These are phyloP conservation scores for Entonaema liquescens DNA, from an alignment of 495 filamentous ascomycete genomes.

Conservation along the genomic window DNA sequence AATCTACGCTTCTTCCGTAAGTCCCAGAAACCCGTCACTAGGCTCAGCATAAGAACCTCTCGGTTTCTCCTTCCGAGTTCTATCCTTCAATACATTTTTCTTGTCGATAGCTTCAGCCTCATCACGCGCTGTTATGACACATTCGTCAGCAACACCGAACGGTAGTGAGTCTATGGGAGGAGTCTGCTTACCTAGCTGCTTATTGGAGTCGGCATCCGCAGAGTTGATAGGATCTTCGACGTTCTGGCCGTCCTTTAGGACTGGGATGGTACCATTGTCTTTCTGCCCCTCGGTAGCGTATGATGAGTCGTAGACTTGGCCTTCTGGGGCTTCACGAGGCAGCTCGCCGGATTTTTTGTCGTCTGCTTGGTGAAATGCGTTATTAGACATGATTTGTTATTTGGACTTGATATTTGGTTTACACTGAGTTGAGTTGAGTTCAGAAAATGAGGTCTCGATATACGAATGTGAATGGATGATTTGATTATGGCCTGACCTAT, in stretches of 20 bases:
- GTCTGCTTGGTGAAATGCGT: constrained; percentile 27
- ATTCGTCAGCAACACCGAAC: background rate
- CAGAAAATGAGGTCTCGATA: background rate
- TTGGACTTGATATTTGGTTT: too few species aligned
- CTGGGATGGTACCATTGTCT: constrained; percentile 57
- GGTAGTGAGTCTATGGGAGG: background rate
- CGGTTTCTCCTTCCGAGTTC: constrained; percentile 59
- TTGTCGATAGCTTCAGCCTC: constrained; percentile 63
- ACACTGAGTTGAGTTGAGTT: background rate
- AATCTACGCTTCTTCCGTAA: constrained; percentile 25
- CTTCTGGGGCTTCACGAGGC: constrained; percentile 24
- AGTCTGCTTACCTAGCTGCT: constrained; percentile 56
- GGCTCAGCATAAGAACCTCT: constrained; percentile 60
- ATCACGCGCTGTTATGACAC: constrained; percentile 52
- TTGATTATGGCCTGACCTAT: too few species aligned
- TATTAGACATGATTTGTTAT: constrained; percentile 50
- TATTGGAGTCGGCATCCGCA: constrained; percentile 58
- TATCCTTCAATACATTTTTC: constrained; percentile 58
- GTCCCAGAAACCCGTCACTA: constrained; percentile 57
- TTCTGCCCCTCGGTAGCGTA: constrained; percentile 36
- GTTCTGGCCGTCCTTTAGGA: constrained; percentile 59
- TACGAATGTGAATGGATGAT: background rate
- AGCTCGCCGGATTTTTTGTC: constrained; percentile 39
- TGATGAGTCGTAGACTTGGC: constrained; percentile 45
- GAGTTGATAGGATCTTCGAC: constrained; percentile 60